Conservation (phyloP, 768 basidiomycete species). For the Omphalotus guepiniiformis region DNA sequence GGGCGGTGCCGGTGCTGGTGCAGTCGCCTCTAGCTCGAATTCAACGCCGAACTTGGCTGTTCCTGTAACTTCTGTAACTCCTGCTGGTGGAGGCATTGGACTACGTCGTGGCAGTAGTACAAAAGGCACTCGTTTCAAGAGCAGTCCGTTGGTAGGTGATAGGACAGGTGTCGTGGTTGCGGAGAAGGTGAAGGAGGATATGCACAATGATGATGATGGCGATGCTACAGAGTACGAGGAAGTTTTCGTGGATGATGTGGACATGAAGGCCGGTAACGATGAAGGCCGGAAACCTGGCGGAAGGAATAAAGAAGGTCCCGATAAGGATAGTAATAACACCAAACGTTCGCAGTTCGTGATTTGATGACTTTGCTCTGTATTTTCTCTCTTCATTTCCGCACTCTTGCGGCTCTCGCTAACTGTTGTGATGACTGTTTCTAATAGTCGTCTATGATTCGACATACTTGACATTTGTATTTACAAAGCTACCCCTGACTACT, state of each 20-base stretch:
- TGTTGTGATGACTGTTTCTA: too few species aligned
- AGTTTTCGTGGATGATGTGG: slow-evolving; percentile 17
- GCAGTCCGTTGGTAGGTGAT: slow-evolving; percentile 56
- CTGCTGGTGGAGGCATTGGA: slow-evolving; percentile 16
- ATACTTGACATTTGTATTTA: too few species aligned
- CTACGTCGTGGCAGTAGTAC: slow-evolving; percentile 8
- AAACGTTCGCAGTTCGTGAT: not conserved
- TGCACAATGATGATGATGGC: slow-evolving; percentile 2
- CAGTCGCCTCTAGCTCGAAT: slow-evolving; percentile 6
- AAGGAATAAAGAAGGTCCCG: slow-evolving; percentile 29
- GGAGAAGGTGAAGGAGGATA: slow-evolving; percentile 39
- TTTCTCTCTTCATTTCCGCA: not conserved
- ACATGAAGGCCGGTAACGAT: slow-evolving; percentile 12
- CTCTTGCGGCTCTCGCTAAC: too few species aligned
- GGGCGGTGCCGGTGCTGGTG: slow-evolving; percentile 16
- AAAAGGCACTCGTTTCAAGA: slow-evolving; percentile 69
- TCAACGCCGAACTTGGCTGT: slow-evolving; percentile 6
- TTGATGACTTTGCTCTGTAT: not conserved
- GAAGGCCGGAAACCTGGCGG: slow-evolving; percentile 30
- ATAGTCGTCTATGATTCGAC: too few species aligned
- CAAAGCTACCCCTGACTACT: too few species aligned
- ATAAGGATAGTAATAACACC: slow-evolving; percentile 14
- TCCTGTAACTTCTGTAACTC: slow-evolving; percentile 11
- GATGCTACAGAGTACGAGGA: not conserved
- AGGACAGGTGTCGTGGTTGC: slow-evolving; percentile 43